Evolutionary conservation across 495 filamentous ascomycete species (phyloP).

Genomic region (Podospora pseudoanserina): DNA sequence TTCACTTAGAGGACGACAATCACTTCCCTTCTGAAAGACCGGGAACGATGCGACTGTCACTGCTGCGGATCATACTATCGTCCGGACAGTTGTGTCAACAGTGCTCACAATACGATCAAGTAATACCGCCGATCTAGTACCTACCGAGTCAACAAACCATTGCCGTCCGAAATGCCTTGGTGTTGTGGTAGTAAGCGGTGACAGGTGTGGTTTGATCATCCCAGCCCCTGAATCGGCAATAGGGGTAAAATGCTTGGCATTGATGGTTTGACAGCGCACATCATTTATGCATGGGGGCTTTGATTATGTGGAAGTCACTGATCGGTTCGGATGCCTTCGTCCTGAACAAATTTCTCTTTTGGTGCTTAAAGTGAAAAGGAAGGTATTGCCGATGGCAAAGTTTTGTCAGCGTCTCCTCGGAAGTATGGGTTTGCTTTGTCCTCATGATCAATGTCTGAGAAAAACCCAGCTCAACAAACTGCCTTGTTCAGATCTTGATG

Average conservation of each 20-base stretch:
- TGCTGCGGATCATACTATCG: background rate
- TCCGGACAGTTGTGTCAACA: background rate
- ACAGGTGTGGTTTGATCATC: constrained; percentile 4
- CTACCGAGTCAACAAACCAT: background rate
- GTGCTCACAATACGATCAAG: background rate
- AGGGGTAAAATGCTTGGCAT: background rate
- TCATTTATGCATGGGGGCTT: background rate
- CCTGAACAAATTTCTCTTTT: background rate
- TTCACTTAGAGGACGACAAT: background rate
- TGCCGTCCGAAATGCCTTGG: background rate
- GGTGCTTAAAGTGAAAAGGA: background rate
- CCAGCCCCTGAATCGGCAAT: background rate
- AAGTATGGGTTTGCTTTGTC: too few species aligned
- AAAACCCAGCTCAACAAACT: too few species aligned
- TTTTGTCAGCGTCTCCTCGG: background rate
- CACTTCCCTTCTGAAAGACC: background rate
- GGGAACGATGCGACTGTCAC: background rate
- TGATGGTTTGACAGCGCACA: background rate
- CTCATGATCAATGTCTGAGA: too few species aligned
- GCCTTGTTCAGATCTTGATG: too few species aligned
- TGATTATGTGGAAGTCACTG: background rate
- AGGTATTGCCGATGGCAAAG: background rate
- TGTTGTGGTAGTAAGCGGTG: background rate
- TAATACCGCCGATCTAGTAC: background rate
- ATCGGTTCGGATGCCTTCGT: background rate